Evolutionary conservation across 495 filamentous ascomycete genomes (phyloP), one percentile per base, ranked within the genome.

Genomic region (Platismatia glauca): DNA sequence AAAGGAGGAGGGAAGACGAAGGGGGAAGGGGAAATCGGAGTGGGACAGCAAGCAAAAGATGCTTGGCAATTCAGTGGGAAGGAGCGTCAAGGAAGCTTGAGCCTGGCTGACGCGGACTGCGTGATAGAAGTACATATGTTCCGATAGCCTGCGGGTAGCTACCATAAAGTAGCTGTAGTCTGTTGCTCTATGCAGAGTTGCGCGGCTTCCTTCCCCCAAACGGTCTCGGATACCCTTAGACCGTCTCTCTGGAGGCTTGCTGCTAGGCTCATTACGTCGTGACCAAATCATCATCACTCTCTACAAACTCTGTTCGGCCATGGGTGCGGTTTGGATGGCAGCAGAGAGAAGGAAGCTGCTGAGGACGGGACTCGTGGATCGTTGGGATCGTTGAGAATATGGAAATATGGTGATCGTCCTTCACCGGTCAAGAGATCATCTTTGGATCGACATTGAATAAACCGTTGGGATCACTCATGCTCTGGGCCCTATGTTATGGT

Each of bases 131-230:
- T 53, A 53, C 50, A 53, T 20, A n/a, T 33, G 29, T 53, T 53
- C 50, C 50, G 50, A 53, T 53, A 33, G 48, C 24, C 29, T 34
- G 50, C 50, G 50, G 50, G 50, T 4, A 53, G n/a, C n/a, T n/a
- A n/a, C n/a, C n/a, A n/a, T n/a, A n/a, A n/a, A n/a, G n/a, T n/a
- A n/a, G 50, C 50, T 20, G 29, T 20, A 53, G 24, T n/a, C 50
- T 53, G 18, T 18, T 53, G 6, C 6, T 53, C 29, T 29, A 53
- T 53, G 29, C 50, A 53, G 13, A 53, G 33, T 20, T 4, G 7
- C 50, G 20, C 50, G 29, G 50, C 7, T 33, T 53, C 29, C 11
- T 53, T 20, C 50, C 6, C 8, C 50, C 48, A 52, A 52, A 31
- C 48, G 22, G 24, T 52, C 29, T 16, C 29, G 8, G 11, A 18